Evolutionary conservation across 2,329 filamentous ascomycete species (phyloP).

Genomic region (Phoma sp.): DNA sequence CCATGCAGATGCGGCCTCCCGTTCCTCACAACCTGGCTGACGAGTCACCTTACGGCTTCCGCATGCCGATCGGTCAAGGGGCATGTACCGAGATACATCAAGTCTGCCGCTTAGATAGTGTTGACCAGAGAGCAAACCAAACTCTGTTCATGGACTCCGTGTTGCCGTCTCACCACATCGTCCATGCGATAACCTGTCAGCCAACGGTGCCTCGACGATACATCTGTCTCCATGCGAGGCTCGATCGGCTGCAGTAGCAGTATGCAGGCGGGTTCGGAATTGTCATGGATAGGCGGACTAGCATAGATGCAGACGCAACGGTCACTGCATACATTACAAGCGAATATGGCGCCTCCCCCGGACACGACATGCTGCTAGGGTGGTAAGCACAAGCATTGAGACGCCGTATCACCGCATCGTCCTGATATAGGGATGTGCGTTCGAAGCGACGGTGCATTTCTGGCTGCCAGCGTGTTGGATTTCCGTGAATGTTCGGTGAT

Average conservation of each 20-base stretch:
- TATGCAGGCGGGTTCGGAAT: slow-evolving; percentile 33
- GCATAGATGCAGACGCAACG: slow-evolving; percentile 35
- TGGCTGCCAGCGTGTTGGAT: slow-evolving; percentile 24
- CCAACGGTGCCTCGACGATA: slow-evolving; percentile 20
- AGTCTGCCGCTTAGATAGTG: slow-evolving; percentile 5
- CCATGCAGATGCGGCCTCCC: slow-evolving; percentile 17
- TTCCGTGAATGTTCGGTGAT: slow-evolving; percentile 7
- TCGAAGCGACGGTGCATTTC: slow-evolving; percentile 3
- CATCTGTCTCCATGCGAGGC: slow-evolving; percentile 11
- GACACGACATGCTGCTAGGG: slow-evolving; percentile 29
- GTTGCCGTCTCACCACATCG: slow-evolving; percentile 9
- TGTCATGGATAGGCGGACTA: slow-evolving; percentile 26
- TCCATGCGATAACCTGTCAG: slow-evolving; percentile 29
- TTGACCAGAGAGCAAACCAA: slow-evolving; percentile 17
- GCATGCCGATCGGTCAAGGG: slow-evolving; percentile 12
- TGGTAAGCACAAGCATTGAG: slow-evolving; percentile 31
- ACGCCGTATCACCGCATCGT: slow-evolving; percentile 28
- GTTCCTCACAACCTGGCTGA: slow-evolving; percentile 12
- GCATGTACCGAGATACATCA: background rate
- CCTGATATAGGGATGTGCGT: slow-evolving; percentile 1
- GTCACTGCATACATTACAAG: slow-evolving; percentile 34
- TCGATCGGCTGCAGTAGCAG: slow-evolving; percentile 39
- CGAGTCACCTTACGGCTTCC: slow-evolving; percentile 9
- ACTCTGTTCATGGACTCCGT: background rate
- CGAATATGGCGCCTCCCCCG: slow-evolving; percentile 21